These are phyloP conservation scores for Geotrichum aggregatum DNA, from an alignment of 1,139 yeast genomes.

Conservation along the genomic window DNA sequence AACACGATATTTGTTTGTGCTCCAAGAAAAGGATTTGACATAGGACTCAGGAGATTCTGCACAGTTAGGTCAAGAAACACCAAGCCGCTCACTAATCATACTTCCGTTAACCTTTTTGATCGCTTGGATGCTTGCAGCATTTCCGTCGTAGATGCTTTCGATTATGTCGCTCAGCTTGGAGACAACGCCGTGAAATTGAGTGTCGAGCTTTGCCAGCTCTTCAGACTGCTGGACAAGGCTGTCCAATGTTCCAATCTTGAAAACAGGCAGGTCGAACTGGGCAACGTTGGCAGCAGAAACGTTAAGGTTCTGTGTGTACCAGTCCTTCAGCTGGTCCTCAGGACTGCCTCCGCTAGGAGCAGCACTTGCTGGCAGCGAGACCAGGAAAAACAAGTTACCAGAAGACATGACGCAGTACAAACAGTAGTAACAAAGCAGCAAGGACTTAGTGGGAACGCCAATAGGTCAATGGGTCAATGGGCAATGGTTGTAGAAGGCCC, in stretches of 20 bases:
- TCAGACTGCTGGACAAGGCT: conserved; percentile 86
- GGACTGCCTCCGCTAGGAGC: conserved; percentile 47
- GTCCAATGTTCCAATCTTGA: conserved; percentile 93
- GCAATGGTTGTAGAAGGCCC: neutral
- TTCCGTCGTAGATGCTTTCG: conserved; percentile 48
- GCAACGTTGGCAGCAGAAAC: conserved; percentile 30
- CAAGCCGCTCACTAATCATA: neutral
- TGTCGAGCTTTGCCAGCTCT: conserved; percentile 76
- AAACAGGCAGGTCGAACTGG: conserved; percentile 67
- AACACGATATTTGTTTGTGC: conserved; percentile 73
- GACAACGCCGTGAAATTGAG: conserved; percentile 64
- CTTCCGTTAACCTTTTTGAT: conserved; percentile 49
- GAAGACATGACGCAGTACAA: neutral
- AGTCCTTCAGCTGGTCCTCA: conserved; percentile 40
- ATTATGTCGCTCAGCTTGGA: conserved; percentile 73
- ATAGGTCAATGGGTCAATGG: too few species aligned
- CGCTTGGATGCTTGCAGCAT: conserved; percentile 42
- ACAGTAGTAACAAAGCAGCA: neutral
- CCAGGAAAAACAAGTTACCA: conserved; percentile 34
- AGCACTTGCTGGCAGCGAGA: conserved; percentile 49
- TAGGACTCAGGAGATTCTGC: conserved; percentile 51
- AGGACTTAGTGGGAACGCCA: too few species aligned
- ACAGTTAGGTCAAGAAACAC: conserved; percentile 12
- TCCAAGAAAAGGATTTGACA: conserved; percentile 79
- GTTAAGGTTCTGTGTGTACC: conserved; percentile 36